Evolutionary conservation across 306 rosid genomes (phyloP), one percentile per base, ranked within the genome.

Genomic region (barrel medic (Medicago truncatula)): DNA sequence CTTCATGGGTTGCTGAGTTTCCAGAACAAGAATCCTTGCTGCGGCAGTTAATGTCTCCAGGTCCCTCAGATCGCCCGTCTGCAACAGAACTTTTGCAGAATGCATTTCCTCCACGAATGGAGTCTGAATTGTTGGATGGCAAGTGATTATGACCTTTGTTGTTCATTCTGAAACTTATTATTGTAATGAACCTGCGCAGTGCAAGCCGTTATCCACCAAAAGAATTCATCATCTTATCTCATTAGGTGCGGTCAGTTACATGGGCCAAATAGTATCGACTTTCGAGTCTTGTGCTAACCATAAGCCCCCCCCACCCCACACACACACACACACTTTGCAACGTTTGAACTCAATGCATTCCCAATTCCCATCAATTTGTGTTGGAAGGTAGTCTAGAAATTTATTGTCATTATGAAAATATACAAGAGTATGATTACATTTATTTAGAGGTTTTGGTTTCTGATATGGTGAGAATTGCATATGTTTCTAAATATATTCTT

Each of bases 31-130:
- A 88, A 74, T 89, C 87, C 58, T 69, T 94, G 73, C 76, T 94
- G 82, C 86, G 43, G 58, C 83, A 31, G 66, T 84, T 94, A 75
- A 88, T 94, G 97, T 94, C 96, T 80, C 83, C 81, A 15, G 90
- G 97, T 81, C 97, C 98, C 67, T 87, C 96, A 53, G 96, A 92
- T 47, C 97, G 98, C 47, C 97, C 97, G 73, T 92, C 97, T 76
- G 98, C 97, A 67, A 77, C 83, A 36, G 96, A 94, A 74, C 95
- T 94, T 78, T 77, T 94, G 70, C 78, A 83, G 57, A 78, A 88
- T 71, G 96, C 89, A 57, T 86, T 94, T 84, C 97, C 98, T 76
- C 98, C 93, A 34, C 87, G 87, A 76, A 90, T 90, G 98, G 98
- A 94, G 82, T 92, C 91, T 14, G 93, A 89, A 82, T 83, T 94